Percentiles rank a stretch among this genome's conserved stretches.
Conservation (phyloP, 768 basidiomycete species). For the Hysterangium stoloniferum region DNA sequence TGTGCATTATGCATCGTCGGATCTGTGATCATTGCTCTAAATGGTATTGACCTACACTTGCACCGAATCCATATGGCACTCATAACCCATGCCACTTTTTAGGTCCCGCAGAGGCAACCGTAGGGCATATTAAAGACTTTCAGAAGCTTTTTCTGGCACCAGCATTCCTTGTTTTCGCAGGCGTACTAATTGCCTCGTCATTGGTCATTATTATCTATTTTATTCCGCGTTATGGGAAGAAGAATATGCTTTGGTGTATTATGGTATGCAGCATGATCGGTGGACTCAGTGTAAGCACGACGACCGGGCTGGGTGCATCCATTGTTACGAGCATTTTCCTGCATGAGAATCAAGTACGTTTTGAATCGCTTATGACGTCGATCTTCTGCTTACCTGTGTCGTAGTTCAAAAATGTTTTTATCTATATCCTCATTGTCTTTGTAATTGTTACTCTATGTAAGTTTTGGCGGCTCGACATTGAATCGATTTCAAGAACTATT, state of each 20-base stretch:
- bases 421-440: constrained; percentile 80
- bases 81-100: constrained; percentile 8
- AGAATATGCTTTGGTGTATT: constrained; percentile 94
- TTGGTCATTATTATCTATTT: constrained; percentile 76
- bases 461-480: constrained; percentile 22
- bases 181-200: constrained; percentile 55
- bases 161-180: constrained; percentile 68
- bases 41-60: constrained; percentile 38
- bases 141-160: constrained; percentile 73
- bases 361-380: background rate
- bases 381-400: constrained; percentile 6
- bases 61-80: constrained; percentile 26
- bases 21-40: constrained; percentile 84
- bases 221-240: constrained; percentile 82
- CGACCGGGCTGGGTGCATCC: constrained; percentile 86
- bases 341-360: constrained; percentile 69
- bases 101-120: constrained; percentile 64
- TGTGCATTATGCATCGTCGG: constrained; percentile 89
- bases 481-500: background rate
- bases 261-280: constrained; percentile 94
- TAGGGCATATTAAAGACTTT: constrained; percentile 66
- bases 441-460: constrained; percentile 73
- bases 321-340: constrained; percentile 66
- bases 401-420: constrained; percentile 89
- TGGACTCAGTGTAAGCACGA: constrained; percentile 89